Conservation (phyloP, 345 rosid genomes). For the Passiflora organensis region DNA sequence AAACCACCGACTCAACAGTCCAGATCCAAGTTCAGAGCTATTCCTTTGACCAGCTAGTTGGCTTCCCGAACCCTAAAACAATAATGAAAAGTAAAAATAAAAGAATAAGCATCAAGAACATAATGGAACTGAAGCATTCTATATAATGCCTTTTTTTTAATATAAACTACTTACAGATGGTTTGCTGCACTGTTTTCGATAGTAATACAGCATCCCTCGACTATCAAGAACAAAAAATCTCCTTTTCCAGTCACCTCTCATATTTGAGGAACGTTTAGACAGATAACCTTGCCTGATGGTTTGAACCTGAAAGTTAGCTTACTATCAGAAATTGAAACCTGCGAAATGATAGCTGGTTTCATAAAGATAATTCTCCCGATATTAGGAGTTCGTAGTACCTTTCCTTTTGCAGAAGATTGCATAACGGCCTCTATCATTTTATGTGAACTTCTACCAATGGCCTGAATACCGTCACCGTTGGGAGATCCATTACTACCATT, state of each 20-base stretch:
- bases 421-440: slow-evolving; percentile 97
- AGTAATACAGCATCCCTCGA: slow-evolving; percentile 97
- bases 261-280: slow-evolving; percentile 89
- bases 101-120: not conserved
- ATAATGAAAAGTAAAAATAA: slow-evolving; percentile 5
- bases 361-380: not conserved
- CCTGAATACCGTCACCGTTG: slow-evolving; percentile 91
- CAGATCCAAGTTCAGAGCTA: slow-evolving; percentile 95
- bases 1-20: slow-evolving; percentile 91
- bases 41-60: slow-evolving; percentile 84
- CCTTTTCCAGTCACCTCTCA: slow-evolving; percentile 99
- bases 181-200: slow-evolving; percentile 83
- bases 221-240: slow-evolving; percentile 99
- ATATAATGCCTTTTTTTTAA: not conserved
- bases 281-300: slow-evolving; percentile 98
- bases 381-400: slow-evolving; percentile 41
- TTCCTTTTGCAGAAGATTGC: slow-evolving; percentile 98
- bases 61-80: slow-evolving; percentile 60
- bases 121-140: slow-evolving; percentile 8
- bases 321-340: not conserved
- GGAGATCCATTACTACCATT: slow-evolving; percentile 93
- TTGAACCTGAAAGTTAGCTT: slow-evolving; percentile 59
- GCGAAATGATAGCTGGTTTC: slow-evolving; percentile 1
- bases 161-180: slow-evolving; percentile 65
- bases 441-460: slow-evolving; percentile 95